Evolutionary conservation across 2,329 filamentous ascomycete genomes (phyloP).

Genomic region (Monosporascus sp.): DNA sequence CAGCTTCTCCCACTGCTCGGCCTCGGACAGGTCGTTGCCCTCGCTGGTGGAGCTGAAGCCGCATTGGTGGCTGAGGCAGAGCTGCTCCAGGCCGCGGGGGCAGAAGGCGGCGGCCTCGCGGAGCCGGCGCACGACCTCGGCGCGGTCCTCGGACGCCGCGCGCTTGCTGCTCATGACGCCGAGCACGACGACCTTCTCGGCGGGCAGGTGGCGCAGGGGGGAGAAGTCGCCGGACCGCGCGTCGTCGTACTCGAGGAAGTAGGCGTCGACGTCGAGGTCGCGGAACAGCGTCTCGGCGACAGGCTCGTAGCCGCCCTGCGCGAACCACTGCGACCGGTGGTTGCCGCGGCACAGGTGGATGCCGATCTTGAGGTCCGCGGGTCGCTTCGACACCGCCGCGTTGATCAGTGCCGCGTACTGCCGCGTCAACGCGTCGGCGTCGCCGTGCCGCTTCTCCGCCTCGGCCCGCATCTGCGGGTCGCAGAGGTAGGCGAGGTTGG

Average conservation of each 20-base stretch:
- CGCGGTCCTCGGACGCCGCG: slow-evolving; percentile 47
- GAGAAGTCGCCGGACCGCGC: slow-evolving; percentile 50
- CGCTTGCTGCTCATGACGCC: slow-evolving; percentile 53
- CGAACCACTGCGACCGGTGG: slow-evolving; percentile 53
- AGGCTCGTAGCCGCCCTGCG: slow-evolving; percentile 53
- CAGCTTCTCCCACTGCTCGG: slow-evolving; percentile 55
- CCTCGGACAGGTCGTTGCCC: slow-evolving; percentile 50
- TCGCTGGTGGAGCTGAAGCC: slow-evolving; percentile 53
- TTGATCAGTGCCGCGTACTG: slow-evolving; percentile 53
- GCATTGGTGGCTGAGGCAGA: slow-evolving; percentile 53
- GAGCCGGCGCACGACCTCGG: slow-evolving; percentile 32
- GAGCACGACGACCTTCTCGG: slow-evolving; percentile 49
- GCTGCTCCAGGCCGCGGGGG: slow-evolving; percentile 47
- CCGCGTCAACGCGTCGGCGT: slow-evolving; percentile 41
- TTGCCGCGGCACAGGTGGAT: slow-evolving; percentile 55
- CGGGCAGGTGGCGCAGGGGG: slow-evolving; percentile 48
- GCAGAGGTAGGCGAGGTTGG: slow-evolving; percentile 55
- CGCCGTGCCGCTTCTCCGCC: slow-evolving; percentile 46
- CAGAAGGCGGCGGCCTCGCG: slow-evolving; percentile 42
- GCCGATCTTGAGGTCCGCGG: slow-evolving; percentile 48
- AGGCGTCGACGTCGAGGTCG: slow-evolving; percentile 51
- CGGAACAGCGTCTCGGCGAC: slow-evolving; percentile 53
- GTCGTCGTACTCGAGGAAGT: slow-evolving; percentile 57
- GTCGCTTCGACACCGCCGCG: slow-evolving; percentile 44
- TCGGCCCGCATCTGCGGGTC: slow-evolving; percentile 50